phyloP scores from a whole-genome alignment of 805 yeast genomes.

The Yamadazyma nakazawae region DNA sequence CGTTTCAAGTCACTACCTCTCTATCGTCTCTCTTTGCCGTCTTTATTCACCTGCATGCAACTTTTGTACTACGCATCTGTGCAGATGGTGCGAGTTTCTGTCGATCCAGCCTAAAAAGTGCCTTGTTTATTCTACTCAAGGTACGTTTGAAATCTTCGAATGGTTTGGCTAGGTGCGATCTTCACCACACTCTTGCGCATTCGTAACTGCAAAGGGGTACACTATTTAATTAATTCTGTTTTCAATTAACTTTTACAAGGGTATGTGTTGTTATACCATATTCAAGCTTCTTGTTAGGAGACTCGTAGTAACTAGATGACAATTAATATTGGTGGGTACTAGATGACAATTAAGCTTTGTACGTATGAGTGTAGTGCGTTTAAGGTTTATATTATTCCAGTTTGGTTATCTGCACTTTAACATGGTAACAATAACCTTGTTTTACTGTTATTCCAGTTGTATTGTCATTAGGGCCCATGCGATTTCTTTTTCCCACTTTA shows the following conservation, averaged over 20 bases:
- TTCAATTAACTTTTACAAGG: no score
- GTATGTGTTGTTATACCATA: no score
- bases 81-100: background rate
- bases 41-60: background rate
- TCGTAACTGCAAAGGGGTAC: no score
- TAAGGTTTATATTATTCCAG: background rate
- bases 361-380: background rate
- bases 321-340: no score
- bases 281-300: no score
- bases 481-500: constrained; percentile 2
- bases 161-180: no score
- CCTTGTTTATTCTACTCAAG: background rate
- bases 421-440: constrained; percentile 4
- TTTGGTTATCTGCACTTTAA: background rate
- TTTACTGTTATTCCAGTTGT: background rate
- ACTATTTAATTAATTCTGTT: no score
- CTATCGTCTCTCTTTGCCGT: background rate
- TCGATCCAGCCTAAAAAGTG: background rate
- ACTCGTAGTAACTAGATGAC: no score
- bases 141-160: background rate
- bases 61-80: background rate
- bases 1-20: background rate
- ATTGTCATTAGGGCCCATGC: background rate
- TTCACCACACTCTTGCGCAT: no score
- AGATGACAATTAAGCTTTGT: background rate